Base-by-base conservation (phyloP, 768 basidiomycete species). In the Russula dissimulans region DNA sequence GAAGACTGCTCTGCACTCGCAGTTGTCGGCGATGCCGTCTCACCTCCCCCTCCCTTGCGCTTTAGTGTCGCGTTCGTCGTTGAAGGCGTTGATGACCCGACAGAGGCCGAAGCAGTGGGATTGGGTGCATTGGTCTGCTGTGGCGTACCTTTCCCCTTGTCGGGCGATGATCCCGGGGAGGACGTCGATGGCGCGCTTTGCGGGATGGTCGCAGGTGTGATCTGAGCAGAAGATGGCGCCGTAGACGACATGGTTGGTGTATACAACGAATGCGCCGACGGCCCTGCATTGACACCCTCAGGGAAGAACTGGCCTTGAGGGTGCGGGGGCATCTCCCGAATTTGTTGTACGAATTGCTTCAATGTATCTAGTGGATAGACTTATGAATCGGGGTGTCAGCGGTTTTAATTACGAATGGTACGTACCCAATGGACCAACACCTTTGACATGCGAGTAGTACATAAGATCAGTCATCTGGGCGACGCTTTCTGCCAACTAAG, bases 401-500 rank as follows among this genome's bases (percentile, higher is more conserved):
- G 26, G 22, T 18, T 50, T 57, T 34, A 22, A 44, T 65, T 66
- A 65, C 59, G 57, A 64, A 61, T 66, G 57, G 60, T 65, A 77
- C 81, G 68, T 72, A 91, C 89, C 85, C 67, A 81, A 69, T 29
- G 88, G 87, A 42, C 89, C 89, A 17, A 84, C 69, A 0, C 73
- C 54, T 7, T 73, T 71, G 39, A 84, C 79, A 29, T 66, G 79
- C 29, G 86, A 82, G 67, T 80, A 89, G 5, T 78, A 67, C 56
- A 92, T 89, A 55, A 92, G 75, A 65, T 91, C 88, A 38, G 81
- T 76, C 90, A 91, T 90, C 62, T 86, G 81, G 46, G 79, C 81
- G 6, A 91, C 88, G 66, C 87, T 89, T 70, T 92, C 89, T 31
- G 89, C 89, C 54, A 92, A 77, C 84, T 87, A 65, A 17, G 52